Conservation (phyloP, 2,329 filamentous ascomycete genomes). For the Saccharata proteae region DNA sequence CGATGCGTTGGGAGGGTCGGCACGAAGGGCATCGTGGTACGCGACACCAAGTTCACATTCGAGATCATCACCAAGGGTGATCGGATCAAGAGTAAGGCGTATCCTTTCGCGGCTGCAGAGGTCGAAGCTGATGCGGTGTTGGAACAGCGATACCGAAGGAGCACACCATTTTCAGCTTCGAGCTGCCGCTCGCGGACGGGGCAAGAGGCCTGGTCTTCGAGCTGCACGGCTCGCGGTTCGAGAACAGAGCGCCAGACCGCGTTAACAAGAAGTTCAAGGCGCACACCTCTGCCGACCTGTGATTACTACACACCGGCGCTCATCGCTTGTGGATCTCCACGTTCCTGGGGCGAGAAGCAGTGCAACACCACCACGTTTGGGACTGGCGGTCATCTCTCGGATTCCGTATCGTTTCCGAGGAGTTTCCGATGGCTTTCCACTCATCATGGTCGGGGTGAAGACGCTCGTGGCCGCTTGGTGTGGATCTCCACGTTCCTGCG, state of each 20-base stretch:
- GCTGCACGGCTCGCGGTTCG: constrained; percentile 76
- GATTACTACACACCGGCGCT: too few species aligned
- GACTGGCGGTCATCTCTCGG: too few species aligned
- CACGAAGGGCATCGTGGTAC: constrained; percentile 71
- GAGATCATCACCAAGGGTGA: constrained; percentile 66
- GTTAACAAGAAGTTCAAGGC: constrained; percentile 87
- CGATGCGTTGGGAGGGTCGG: constrained; percentile 73
- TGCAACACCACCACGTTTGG: too few species aligned
- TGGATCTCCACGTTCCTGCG: too few species aligned
- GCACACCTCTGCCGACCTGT: constrained; percentile 57
- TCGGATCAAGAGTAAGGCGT: constrained; percentile 54
- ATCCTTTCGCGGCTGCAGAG: constrained; percentile 8
- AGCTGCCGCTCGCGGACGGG: constrained; percentile 41
- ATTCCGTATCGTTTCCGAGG: too few species aligned
- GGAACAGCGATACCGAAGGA: constrained; percentile 75
- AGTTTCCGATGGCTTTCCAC: too few species aligned
- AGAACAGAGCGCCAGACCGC: constrained; percentile 68
- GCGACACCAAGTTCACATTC: constrained; percentile 77
- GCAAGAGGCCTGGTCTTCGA: constrained; percentile 58
- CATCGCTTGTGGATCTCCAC: too few species aligned
- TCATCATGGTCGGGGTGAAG: too few species aligned
- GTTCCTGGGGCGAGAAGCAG: too few species aligned
- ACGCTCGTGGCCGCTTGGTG: too few species aligned
- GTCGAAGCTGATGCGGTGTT: constrained; percentile 6
- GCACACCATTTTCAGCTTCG: constrained; percentile 71